Percentiles rank a stretch among this genome's conserved stretches.
phyloP scores from a whole-genome alignment of 306 rosid genomes.

The Vigna angularis region DNA sequence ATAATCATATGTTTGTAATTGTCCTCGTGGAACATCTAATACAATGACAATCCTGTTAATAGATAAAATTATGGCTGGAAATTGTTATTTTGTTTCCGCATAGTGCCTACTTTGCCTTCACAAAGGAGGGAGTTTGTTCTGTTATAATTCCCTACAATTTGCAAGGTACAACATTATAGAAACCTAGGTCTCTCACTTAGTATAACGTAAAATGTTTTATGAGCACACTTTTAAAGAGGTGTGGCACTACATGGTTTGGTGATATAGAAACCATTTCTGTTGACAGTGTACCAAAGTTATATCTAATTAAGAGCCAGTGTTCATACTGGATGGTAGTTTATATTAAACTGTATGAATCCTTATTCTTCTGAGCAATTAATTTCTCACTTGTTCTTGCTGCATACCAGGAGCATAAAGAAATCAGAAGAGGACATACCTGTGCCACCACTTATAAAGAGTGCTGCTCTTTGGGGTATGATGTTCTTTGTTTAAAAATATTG shows the following conservation, averaged over 20 bases:
- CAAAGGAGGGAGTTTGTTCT: neutral
- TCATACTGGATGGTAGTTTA: constrained; percentile 8
- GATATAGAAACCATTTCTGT: neutral
- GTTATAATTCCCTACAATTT: neutral
- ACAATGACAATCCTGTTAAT: constrained; percentile 1
- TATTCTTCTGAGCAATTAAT: constrained; percentile 6
- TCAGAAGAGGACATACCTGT: constrained; percentile 90
- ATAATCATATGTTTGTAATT: neutral
- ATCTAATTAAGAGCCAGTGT: neutral
- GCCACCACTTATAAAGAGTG: constrained; percentile 91
- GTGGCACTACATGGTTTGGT: constrained; percentile 2
- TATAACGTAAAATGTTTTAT: neutral
- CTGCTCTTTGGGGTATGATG: constrained; percentile 70
- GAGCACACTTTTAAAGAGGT: constrained; percentile 6
- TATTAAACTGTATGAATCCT: neutral
- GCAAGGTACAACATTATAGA: constrained; percentile 3
- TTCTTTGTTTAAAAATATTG: constrained; percentile 36
- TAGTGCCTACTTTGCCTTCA: neutral
- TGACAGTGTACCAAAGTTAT: neutral
- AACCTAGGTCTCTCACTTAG: neutral
- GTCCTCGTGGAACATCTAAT: constrained; percentile 18
- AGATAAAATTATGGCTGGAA: constrained; percentile 9
- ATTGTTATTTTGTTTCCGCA: neutral
- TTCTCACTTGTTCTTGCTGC: constrained; percentile 54
- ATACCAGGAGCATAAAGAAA: constrained; percentile 79